phyloP scores from a whole-genome alignment of 73 alveolate species.

The Tetrahymena elliotti region DNA sequence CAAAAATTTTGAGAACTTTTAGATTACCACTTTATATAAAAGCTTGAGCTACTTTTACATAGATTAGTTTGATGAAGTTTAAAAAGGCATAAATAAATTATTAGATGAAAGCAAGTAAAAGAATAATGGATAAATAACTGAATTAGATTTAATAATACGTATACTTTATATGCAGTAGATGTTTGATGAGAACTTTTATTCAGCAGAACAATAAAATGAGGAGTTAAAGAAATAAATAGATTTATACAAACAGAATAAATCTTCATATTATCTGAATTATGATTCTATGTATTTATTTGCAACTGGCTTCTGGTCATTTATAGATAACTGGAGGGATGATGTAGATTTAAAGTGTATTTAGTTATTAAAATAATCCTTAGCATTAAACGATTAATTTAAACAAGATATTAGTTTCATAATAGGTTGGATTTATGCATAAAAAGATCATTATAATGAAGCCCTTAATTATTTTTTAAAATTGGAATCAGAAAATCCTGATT shows the following conservation, averaged over 20 bases:
- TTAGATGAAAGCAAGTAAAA: not conserved
- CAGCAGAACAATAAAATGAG: not conserved
- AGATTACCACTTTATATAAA: not conserved
- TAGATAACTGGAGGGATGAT: not conserved
- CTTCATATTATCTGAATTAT: not conserved
- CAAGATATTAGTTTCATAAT: not conserved
- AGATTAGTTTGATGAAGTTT: not conserved
- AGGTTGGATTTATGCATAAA: not conserved
- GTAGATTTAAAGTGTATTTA: not conserved
- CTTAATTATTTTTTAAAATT: not conserved
- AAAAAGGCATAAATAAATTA: not conserved
- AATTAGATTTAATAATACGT: not conserved
- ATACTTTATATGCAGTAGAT: not conserved
- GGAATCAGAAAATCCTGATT: not conserved
- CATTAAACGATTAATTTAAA: not conserved
- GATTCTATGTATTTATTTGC: not conserved
- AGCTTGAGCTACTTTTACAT: not conserved
- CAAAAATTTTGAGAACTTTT: not conserved
- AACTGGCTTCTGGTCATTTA: not conserved
- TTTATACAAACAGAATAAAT: not conserved
- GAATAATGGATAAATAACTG: not conserved
- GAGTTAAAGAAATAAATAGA: not conserved
- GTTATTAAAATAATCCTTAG: not conserved
- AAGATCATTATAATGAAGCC: not conserved
- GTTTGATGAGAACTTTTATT: not conserved